Evolutionary conservation across 768 basidiomycete species (phyloP).

Genomic region (Rhodotorula toruloides): DNA sequence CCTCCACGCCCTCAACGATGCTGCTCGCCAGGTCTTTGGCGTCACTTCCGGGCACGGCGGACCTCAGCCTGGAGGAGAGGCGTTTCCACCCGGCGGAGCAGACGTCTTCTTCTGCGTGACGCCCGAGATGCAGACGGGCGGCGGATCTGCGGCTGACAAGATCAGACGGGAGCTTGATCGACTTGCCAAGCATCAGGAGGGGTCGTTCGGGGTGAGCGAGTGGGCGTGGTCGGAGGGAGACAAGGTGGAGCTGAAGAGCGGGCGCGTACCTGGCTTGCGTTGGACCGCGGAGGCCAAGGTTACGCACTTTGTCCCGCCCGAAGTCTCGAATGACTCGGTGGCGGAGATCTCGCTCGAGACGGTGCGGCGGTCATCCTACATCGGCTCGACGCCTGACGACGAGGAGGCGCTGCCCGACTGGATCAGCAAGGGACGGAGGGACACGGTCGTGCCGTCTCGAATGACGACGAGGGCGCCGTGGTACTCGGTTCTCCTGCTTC

Average conservation of each 20-base stretch:
- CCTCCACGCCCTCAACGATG: not conserved
- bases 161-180: constrained; percentile 3
- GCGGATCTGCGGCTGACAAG: not conserved
- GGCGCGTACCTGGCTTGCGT: not conserved
- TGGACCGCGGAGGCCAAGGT: constrained; percentile 24
- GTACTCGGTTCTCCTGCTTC: constrained; percentile 16
- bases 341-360: not conserved
- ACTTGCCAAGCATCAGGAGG: constrained; percentile 2
- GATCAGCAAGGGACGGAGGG: not conserved
- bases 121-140: not conserved
- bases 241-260: constrained; percentile 1
- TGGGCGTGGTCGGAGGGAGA: constrained; percentile 14
- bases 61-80: not conserved
- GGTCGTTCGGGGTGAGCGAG: not conserved
- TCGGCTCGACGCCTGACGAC: no score
- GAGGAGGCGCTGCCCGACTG: not conserved
- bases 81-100: not conserved
- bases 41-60: not conserved
- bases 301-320: not conserved
- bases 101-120: constrained; percentile 11
- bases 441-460: not conserved
- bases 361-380: no score
- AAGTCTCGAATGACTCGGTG: not conserved
- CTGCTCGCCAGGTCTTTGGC: constrained; percentile 9
- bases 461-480: not conserved